phyloP scores from a whole-genome alignment of 129 eudicot genomes.

The Lactuca sativa region DNA sequence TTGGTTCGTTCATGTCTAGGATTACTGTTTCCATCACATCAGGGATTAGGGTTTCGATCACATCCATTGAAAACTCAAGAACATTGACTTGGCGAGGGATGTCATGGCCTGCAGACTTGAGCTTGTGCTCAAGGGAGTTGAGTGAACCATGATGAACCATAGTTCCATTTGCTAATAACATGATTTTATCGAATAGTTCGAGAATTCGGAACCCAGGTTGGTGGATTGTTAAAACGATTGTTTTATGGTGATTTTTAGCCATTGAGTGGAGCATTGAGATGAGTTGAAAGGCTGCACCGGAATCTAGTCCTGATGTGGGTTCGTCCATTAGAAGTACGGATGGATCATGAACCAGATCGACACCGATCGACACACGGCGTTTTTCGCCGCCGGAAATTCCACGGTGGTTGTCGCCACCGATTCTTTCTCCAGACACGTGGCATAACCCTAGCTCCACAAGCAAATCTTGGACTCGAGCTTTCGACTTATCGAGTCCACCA shows the following conservation, averaged over 20 bases:
- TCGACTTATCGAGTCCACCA: constrained; percentile 19
- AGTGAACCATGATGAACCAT: constrained; percentile 64
- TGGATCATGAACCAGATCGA: constrained; percentile 70
- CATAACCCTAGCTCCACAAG: constrained; percentile 61
- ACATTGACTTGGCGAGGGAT: constrained; percentile 67
- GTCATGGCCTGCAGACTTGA: constrained; percentile 46
- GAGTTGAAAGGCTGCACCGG: constrained; percentile 63
- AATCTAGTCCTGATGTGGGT: constrained; percentile 78
- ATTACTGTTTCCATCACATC: background rate
- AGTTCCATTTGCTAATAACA: constrained; percentile 49
- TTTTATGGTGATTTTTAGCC: constrained; percentile 56
- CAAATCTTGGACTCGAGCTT: constrained; percentile 36
- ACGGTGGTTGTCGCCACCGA: constrained; percentile 43
- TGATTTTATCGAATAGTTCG: constrained; percentile 52
- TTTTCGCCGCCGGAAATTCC: constrained; percentile 82
- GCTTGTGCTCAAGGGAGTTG: constrained; percentile 44
- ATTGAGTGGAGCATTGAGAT: constrained; percentile 54
- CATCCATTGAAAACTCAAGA: constrained; percentile 73
- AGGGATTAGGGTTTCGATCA: constrained; percentile 32
- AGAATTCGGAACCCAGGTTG: constrained; percentile 83
- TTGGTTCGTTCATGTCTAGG: constrained; percentile 16
- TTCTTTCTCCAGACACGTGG: constrained; percentile 48
- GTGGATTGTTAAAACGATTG: constrained; percentile 63
- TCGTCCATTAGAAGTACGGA: constrained; percentile 63
- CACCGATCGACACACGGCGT: constrained; percentile 70